These are phyloP conservation scores for Nitzschia sp. DNA, from an alignment of 108 stramenopile species.

Conservation along the genomic window DNA sequence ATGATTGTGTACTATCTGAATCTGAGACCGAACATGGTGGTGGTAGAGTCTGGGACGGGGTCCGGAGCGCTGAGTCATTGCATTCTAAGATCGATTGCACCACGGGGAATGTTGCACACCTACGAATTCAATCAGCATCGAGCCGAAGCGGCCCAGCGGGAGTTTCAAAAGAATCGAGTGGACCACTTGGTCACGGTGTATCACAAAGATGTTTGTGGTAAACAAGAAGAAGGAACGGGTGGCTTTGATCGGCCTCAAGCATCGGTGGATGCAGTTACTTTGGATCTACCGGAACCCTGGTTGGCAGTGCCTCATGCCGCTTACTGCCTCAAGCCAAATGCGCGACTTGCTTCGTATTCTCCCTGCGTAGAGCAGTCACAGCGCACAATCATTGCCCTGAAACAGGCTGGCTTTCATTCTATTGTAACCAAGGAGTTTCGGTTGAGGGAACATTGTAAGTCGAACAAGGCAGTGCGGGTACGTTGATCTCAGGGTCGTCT, in stretches of 20 bases:
- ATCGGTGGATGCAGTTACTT: conserved; percentile 87
- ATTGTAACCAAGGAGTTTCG: conserved; percentile 89
- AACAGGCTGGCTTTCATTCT: conserved; percentile 74
- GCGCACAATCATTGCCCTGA: conserved; percentile 58
- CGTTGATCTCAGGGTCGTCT: background rate
- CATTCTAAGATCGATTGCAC: conserved; percentile 87
- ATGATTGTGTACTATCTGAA: conserved; percentile 83
- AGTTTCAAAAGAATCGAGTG: conserved; percentile 83
- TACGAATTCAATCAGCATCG: conserved; percentile 93
- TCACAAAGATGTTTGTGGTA: conserved; percentile 88
- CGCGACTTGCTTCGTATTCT: conserved; percentile 83
- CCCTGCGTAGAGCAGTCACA: conserved; percentile 97
- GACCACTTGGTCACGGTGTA: conserved; percentile 73
- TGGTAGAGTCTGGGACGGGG: conserved; percentile 93
- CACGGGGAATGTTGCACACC: conserved; percentile 84
- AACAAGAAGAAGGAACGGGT: conserved; percentile 42
- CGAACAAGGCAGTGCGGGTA: background rate
- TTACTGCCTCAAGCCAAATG: conserved; percentile 66
- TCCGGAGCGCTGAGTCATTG: conserved; percentile 85
- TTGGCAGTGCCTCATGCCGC: conserved; percentile 87
- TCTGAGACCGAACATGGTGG: conserved; percentile 84
- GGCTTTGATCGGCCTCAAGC: conserved; percentile 66
- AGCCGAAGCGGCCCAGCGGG: conserved; percentile 74
- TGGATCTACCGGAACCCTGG: conserved; percentile 97
- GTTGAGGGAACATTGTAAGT: conserved; percentile 65